phyloP scores from a whole-genome alignment of 1,284 basidiomycete species.

The Ganoderma lingzhi region DNA sequence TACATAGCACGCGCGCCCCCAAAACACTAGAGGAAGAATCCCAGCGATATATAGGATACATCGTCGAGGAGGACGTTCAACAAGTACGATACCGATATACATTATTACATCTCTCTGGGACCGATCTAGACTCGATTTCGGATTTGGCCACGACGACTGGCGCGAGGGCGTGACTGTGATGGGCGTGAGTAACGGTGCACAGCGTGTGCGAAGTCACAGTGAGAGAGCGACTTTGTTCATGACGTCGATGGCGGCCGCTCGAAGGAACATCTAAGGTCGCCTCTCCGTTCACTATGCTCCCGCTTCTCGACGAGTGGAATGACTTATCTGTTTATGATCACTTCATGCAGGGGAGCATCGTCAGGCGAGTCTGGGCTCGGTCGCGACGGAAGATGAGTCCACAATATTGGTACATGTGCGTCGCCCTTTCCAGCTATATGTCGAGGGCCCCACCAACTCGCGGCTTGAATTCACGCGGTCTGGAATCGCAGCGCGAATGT shows the following conservation, averaged over 20 bases:
- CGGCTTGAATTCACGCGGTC: no score
- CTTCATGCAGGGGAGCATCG: slow-evolving; percentile 2
- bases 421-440: neutral
- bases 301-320: neutral
- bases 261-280: neutral
- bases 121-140: slow-evolving; percentile 3
- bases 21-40: slow-evolving; percentile 21
- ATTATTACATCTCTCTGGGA: neutral
- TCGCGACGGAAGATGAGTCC: neutral
- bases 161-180: neutral
- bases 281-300: neutral
- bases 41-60: slow-evolving; percentile 20
- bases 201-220: neutral
- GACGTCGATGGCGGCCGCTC: neutral
- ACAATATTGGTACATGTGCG: slow-evolving; percentile 8
- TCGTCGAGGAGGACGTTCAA: slow-evolving; percentile 19
- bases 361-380: neutral
- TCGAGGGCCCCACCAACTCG: neutral
- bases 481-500: neutral
- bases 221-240: neutral
- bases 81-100: slow-evolving; percentile 12
- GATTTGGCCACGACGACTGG: neutral
- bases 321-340: neutral
- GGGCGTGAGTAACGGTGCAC: neutral
- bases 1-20: neutral